Evolutionary conservation across 2,329 filamentous ascomycete genomes (phyloP), one percentile per base, ranked within the genome.

Genomic region (Phyllosticta citriasiana): DNA sequence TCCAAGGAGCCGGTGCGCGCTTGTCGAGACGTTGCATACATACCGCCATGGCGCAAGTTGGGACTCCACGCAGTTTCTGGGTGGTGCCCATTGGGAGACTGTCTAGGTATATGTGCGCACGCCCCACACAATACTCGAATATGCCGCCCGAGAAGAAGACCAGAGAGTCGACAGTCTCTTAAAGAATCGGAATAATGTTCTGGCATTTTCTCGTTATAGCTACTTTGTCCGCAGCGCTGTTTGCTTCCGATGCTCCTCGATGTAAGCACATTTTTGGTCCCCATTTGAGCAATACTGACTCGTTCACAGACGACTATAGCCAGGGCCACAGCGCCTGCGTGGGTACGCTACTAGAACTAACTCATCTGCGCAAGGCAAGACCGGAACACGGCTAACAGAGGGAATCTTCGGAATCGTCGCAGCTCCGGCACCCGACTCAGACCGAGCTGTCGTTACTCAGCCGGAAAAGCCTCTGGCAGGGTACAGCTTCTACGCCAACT

Each of bases 401-500:
- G 40, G 40, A n/a, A 47, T 6, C 16, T 1, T 47, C 40, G 40
- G 40, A n/a, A 47, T 47, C n/a, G 14, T n/a, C 14, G 27, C 27
- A 30, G 27, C 9, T 6, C 9, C 27, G 14, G 40, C n/a, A n/a
- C 6, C 4, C 4, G 14, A 16, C 40, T 47, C 16, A n/a, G 40
- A 47, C 40, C 40, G n/a, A 47, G n/a, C 14, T 19, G n/a, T n/a
- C 12, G 40, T n/a, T 7, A 47, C 40, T 47, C 40, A 16, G 25
- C 61, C 67, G 27, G 64, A 63, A 5, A 82, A 82, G 66, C 78
- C 79, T 0, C 80, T 82, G 62, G 71, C 72, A 9, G 79, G 79
- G 22, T 76, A 78, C 62, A 72, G 78, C 63, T 75, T 80, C 55
- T 82, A 81, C 63, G 77, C 75, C 30, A 82, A 82, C 65, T 74